Base-by-base conservation (phyloP, 2,329 filamentous ascomycete genomes). In the Xylariaceae sp. region DNA sequence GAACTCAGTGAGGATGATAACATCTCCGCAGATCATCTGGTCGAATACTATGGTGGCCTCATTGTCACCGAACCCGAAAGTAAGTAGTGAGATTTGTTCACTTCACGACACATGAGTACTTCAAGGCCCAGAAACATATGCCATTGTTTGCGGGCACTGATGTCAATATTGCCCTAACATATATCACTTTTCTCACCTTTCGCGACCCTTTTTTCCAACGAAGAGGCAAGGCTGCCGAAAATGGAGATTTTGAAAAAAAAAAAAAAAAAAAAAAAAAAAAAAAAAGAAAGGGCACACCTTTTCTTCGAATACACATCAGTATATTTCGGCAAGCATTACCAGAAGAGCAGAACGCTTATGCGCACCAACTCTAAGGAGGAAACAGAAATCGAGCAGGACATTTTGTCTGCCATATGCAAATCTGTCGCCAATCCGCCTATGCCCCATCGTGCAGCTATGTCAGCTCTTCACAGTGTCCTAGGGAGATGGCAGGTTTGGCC, bases 31-130 rank as follows among this genome's bases (percentile, higher is more conserved):
- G 57, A 61, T 1, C 47, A 55, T 10, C 48, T 69, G 1, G 42
- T 67, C 3, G 61, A 61, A 2, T 54, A 59, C 1, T 71, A 65
- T 46, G 61, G 59, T 16, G 69, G 67, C 1, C 46, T 73, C 5
- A 63, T 71, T 4, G 64, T 57, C 3, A 37, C 68, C 12, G 64
- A 71, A 43, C 36, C 62, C 6, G 54, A 67, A 41, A 69, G 55
- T 47, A 37, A 56, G 22, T 64, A 32, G 55, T 70, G 25, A 60
- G 66, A 17, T 47, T 72, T 8, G 67, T 68, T 5, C 69, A 73
- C 48, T 66, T 68, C 48, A 72, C 69, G 3, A 61, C 66, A 0
- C 64, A 70, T 36, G 63, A 71, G 40, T 72, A 70, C 47, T 60
- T 72, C 32, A 55, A 65, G 21, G 42, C 29, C 11, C 29, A 45